Evolutionary conservation across 257 asterid species (phyloP), one percentile per base, ranked within the genome.

Genomic region (Thymus mandschuricus): DNA sequence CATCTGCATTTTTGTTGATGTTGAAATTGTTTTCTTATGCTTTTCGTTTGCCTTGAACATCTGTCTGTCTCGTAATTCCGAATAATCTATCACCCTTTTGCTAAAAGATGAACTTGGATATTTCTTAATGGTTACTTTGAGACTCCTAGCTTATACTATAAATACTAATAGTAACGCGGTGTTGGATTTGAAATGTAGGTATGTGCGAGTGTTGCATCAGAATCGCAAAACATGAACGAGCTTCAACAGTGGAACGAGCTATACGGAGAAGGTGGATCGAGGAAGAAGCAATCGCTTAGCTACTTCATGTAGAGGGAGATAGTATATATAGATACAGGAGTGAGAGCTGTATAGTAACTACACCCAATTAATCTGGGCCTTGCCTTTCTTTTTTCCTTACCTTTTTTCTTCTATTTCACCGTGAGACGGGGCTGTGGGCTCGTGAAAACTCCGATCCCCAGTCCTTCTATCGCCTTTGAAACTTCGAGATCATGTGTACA

Each of bases 201-300:
- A 40, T 83, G 84, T 67, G 96, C 95, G 28, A 89, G 95, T 59
- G 91, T 89, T 9, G 84, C 96, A 48, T 75, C 89, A 8, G 96
- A 89, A 50, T 87, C 96, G 0, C 72, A 72, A 40, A 87, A 84
- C 82, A 89, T 89, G 96, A 86, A 73, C n/a, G 88, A 86, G 85
- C 90, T 89, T 41, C 78, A 81, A 21, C 89, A 84, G 74, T 89
- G 96, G 96, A 89, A 89, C 59, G 96, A 87, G 43, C 82, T 86
- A 0, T 89, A 87, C 27, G 96, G 95, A 56, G 96, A 89, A 73
- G 96, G 96, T 3, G 96, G 95, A 51, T 87, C 96, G n/a, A 85
- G 95, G 63, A 86, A 84, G 86, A 89, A 82, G 82, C 69, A 40
- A 58, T 81, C 95, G 28, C 89, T 86, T 41, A 89, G 90, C 85